Evolutionary conservation across 495 filamentous ascomycete genomes (phyloP).

Genomic region (Neurospora sp.): DNA sequence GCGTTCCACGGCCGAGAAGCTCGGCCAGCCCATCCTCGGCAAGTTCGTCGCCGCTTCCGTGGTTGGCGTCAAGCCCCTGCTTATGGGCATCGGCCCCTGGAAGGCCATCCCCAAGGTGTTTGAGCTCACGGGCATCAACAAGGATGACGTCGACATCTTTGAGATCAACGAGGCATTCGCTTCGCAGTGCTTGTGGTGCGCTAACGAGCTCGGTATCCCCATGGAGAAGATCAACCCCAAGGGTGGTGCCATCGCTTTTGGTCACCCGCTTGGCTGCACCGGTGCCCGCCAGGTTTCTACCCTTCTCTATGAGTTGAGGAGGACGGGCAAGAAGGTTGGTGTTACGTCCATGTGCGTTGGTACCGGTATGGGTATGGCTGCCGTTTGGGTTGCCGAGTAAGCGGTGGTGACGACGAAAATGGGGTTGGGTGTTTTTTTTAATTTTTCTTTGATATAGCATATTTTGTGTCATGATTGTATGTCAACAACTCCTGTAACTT

Average conservation of each 20-base stretch:
- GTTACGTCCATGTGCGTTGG: constrained; percentile 96
- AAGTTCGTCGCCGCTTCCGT: constrained; percentile 80
- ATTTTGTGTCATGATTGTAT: neutral
- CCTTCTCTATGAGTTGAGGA: constrained; percentile 74
- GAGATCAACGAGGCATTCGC: constrained; percentile 99
- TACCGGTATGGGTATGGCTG: constrained; percentile 67
- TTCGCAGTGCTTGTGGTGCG: constrained; percentile 87
- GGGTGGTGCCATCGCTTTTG: constrained; percentile 97
- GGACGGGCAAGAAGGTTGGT: constrained; percentile 73
- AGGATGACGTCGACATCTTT: constrained; percentile 90
- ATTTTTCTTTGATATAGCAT: neutral
- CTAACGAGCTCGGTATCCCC: constrained; percentile 76
- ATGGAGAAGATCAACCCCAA: constrained; percentile 87
- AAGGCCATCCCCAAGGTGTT: constrained; percentile 90
- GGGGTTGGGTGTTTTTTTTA: neutral
- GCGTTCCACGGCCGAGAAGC: constrained; percentile 77
- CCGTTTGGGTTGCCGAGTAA: constrained; percentile 69
- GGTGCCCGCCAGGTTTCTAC: constrained; percentile 91
- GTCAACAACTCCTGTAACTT: neutral
- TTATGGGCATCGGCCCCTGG: constrained; percentile 96
- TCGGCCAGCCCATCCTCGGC: constrained; percentile 77
- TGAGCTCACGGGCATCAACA: constrained; percentile 72
- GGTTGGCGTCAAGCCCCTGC: constrained; percentile 81
- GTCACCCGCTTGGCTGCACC: constrained; percentile 91
- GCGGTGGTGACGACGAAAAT: neutral